These are phyloP conservation scores for Auricularia sp. DNA, from an alignment of 768 basidiomycete genomes.

Conservation along the genomic window DNA sequence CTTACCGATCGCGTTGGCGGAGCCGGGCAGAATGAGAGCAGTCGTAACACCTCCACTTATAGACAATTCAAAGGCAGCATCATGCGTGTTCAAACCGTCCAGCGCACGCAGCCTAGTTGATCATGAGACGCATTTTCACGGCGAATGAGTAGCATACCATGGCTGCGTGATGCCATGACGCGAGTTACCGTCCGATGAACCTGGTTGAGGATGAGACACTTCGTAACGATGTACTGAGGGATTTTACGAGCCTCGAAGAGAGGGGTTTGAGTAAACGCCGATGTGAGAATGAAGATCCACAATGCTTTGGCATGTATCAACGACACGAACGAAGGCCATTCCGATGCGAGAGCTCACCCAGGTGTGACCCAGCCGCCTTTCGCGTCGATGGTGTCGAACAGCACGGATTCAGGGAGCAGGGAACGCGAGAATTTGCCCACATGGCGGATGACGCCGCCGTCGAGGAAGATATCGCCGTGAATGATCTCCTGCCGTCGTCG, in stretches of 20 bases:
- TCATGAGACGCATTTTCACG: neutral
- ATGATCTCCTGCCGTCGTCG: conserved; percentile 43
- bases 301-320: conserved; percentile 18
- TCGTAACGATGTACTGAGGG: too few relatives aligned
- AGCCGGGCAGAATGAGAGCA: conserved; percentile 71
- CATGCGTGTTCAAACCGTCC: conserved; percentile 82
- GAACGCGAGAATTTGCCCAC: conserved; percentile 43
- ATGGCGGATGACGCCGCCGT: conserved; percentile 51
- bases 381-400: conserved; percentile 49
- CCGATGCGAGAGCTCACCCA: conserved; percentile 29
- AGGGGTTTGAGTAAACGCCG: conserved; percentile 59
- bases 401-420: conserved; percentile 24
- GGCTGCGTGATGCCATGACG: conserved; percentile 58
- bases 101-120: conserved; percentile 49
- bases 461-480: conserved; percentile 55
- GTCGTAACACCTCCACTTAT: conserved; percentile 87
- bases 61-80: conserved; percentile 59
- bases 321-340: conserved; percentile 9
- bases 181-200: conserved; percentile 55
- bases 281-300: conserved; percentile 76
- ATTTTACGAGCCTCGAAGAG: conserved; percentile 12
- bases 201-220: conserved; percentile 13
- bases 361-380: conserved; percentile 59
- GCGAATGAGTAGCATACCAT: conserved; percentile 23
- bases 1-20: conserved; percentile 62